These are phyloP conservation scores for Diaporthe amygdali DNA, from an alignment of 2,329 filamentous ascomycete genomes.

Conservation along the genomic window DNA sequence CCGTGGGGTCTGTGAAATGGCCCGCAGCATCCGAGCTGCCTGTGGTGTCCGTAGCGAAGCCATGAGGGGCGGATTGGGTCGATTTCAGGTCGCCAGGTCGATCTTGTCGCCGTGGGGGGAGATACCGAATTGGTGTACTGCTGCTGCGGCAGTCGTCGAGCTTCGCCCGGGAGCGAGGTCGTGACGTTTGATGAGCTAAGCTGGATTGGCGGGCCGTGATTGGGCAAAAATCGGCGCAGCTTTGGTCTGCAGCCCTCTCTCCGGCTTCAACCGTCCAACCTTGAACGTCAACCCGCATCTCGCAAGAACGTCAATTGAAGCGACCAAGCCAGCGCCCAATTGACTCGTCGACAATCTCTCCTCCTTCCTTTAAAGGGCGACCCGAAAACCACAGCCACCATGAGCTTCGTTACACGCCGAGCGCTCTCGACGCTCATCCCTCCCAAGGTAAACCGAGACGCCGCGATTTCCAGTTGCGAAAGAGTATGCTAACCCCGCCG, in stretches of 20 bases:
- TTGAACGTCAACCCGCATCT: constrained; percentile 21
- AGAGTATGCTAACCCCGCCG: constrained; percentile 42
- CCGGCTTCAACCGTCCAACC: constrained; percentile 22
- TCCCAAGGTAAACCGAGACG: constrained; percentile 76
- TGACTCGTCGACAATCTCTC: constrained; percentile 33
- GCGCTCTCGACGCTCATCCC: constrained; percentile 98
- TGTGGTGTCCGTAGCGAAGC: constrained; percentile 67
- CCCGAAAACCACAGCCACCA: constrained; percentile 58
- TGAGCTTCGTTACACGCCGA: constrained; percentile 92
- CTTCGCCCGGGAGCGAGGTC: constrained; percentile 10
- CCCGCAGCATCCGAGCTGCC: constrained; percentile 57
- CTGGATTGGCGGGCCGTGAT: constrained; percentile 24
- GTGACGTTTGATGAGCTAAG: constrained; percentile 20
- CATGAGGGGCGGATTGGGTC: constrained; percentile 52
- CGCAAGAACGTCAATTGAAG: constrained; percentile 29
- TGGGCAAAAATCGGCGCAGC: constrained; percentile 41
- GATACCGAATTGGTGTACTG: constrained; percentile 21
- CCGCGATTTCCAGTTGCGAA: background rate
- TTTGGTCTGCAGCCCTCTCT: constrained; percentile 30
- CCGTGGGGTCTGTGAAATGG: constrained; percentile 45
- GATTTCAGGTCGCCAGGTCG: constrained; percentile 11
- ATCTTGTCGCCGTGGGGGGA: background rate
- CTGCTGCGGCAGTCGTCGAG: background rate
- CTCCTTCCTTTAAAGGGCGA: background rate
- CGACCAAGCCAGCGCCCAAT: constrained; percentile 38